Base-by-base conservation (phyloP, 768 basidiomycete genomes). In the Tylopilus rubrobrunneus region DNA sequence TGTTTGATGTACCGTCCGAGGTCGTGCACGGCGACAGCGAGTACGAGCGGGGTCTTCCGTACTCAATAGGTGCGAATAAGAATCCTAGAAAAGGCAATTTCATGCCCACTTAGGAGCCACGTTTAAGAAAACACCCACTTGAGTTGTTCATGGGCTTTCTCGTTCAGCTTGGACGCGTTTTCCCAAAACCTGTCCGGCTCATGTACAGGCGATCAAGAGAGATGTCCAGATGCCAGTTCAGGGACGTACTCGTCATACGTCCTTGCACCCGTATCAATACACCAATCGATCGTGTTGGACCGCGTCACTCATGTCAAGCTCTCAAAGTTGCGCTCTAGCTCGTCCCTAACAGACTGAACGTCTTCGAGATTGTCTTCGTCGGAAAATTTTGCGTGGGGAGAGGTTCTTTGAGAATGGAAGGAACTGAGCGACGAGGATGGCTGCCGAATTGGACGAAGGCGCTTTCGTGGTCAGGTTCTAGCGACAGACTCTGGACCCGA, bases 161-260 rank as follows among this genome's bases (percentile, higher is more conserved):
- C 94, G 59, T 93, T 91, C 42, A 98, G 72, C 65, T 84, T 92
- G 7, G 76, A 72, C 5, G 89, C 94, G 65, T 98, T 98, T 74
- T 95, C 93, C 97, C 97, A 99, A 74, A 99, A 99, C 34, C 92
- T 84, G 56, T 98, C 96, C 2, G 91, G 95, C 65, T 94, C 91
- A 64, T 99, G 97, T 10, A 92, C 89, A 14, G 96, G 95, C 5
- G 91, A 86, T 96, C 96, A 98, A 7, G 92, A 89, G 25, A 98
- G 73, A 67, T 93, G 92, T 2, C 94, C 94, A 5, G 89, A 91
- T 17, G 83, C 76, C 31, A 99, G 75, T 68, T 98, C 96, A 0
- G 92, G 93, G 11, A 81, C 82, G 65, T 98, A 99, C 71, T 98
- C 95, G 67, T 98, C 97, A 67, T 90, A 99, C 1, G 93, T 99